phyloP scores from a whole-genome alignment of 306 rosid genomes.

The Vachellia pachyceras region DNA sequence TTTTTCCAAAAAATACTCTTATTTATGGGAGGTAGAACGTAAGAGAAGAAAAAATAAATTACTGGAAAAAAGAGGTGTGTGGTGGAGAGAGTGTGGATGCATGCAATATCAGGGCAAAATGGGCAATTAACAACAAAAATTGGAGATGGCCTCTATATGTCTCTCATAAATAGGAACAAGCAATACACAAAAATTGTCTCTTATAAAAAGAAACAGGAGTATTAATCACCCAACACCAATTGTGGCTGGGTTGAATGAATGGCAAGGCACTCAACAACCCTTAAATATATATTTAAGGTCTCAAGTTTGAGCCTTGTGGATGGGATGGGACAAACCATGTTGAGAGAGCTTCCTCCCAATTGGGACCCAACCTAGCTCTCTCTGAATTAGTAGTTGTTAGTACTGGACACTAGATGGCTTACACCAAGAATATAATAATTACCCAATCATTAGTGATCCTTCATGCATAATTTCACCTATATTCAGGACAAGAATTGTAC shows the following conservation, averaged over 20 bases:
- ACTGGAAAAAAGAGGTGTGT: no score
- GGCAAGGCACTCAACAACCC: neutral
- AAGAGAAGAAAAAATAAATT: no score
- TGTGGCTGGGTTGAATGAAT: neutral
- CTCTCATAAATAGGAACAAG: no score
- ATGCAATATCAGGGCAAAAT: no score
- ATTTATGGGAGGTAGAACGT: no score
- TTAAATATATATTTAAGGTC: neutral
- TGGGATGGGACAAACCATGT: neutral
- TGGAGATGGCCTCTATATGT: no score
- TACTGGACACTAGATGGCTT: neutral
- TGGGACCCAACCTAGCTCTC: neutral
- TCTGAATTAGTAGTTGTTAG: neutral
- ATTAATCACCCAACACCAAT: neutral
- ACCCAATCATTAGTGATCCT: neutral
- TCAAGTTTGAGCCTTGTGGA: neutral
- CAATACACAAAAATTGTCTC: no score
- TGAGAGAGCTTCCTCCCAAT: neutral
- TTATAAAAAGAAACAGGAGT: no score
- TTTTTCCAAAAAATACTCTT: no score
- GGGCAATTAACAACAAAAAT: no score
- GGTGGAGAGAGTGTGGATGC: no score
- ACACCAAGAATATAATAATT: neutral
- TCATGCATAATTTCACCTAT: neutral
- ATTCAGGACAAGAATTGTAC: neutral